phyloP scores from a whole-genome alignment of 2,329 filamentous ascomycete species.

The Penicillium palitans region DNA sequence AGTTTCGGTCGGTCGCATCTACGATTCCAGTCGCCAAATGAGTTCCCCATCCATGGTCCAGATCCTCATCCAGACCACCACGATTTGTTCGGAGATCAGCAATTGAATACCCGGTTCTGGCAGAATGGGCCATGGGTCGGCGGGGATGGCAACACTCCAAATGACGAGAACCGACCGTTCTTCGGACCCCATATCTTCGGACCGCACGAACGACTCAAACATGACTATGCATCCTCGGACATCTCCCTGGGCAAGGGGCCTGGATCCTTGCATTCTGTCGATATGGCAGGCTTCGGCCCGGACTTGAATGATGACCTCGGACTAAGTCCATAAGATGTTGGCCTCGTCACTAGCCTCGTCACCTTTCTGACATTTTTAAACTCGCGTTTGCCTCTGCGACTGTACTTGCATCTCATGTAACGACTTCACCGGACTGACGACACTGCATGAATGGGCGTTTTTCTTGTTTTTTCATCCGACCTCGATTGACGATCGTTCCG shows the following conservation, averaged over 20 bases:
- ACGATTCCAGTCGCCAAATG: conserved; percentile 45
- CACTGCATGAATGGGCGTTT: conserved; percentile 44
- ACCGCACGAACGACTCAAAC: conserved; percentile 44
- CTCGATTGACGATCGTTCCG: conserved; percentile 24
- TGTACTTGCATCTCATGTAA: conserved; percentile 41
- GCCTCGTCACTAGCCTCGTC: neutral
- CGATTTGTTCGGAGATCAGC: conserved; percentile 47
- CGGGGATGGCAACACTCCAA: conserved; percentile 45
- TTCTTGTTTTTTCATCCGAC: conserved; percentile 25
- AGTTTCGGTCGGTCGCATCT: conserved; percentile 46
- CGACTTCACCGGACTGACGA: conserved; percentile 43
- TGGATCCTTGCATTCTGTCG: conserved; percentile 46
- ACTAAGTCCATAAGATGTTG: conserved; percentile 39
- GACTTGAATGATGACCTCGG: conserved; percentile 42
- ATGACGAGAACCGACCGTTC: conserved; percentile 45
- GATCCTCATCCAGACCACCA: conserved; percentile 44
- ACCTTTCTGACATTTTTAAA: conserved; percentile 11
- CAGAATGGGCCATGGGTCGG: conserved; percentile 45
- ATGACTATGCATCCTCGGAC: conserved; percentile 47
- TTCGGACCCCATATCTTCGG: conserved; percentile 43
- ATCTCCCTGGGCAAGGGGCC: conserved; percentile 46
- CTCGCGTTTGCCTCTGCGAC: conserved; percentile 30
- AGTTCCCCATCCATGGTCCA: conserved; percentile 40
- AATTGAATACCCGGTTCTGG: conserved; percentile 48
- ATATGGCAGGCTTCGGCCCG: conserved; percentile 48